Evolutionary conservation across 2,329 filamentous ascomycete genomes (phyloP).

Genomic region (Verticillium dahliae): DNA sequence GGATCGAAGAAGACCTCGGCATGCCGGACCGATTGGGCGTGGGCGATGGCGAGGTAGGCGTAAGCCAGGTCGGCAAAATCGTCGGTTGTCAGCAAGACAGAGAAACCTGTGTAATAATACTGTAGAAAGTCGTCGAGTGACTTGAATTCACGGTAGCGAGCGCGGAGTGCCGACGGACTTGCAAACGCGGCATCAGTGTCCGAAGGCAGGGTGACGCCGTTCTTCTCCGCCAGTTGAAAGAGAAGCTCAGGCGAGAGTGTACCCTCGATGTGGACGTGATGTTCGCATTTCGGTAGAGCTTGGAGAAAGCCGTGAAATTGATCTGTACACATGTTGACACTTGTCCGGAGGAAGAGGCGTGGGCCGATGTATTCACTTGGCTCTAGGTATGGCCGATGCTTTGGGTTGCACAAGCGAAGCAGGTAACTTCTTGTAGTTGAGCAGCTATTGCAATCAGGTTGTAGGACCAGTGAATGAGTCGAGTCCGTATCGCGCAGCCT

Average conservation of each 20-base stretch:
- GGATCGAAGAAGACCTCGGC: conserved; percentile 79
- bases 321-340: conserved; percentile 42
- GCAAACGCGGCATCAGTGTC: conserved; percentile 53
- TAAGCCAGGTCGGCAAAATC: conserved; percentile 70
- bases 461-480: too few relatives aligned
- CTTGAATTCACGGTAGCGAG: conserved; percentile 61
- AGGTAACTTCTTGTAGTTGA: too few relatives aligned
- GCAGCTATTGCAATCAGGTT: too few relatives aligned
- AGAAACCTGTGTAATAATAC: conserved; percentile 75
- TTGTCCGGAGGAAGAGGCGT: too few relatives aligned
- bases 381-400: not conserved
- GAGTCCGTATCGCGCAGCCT: too few relatives aligned
- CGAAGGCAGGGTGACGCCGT: conserved; percentile 54
- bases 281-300: conserved; percentile 71
- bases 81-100: conserved; percentile 53
- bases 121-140: conserved; percentile 71
- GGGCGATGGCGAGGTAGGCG: conserved; percentile 62
- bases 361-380: not conserved
- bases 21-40: conserved; percentile 60
- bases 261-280: conserved; percentile 76
- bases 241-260: conserved; percentile 64
- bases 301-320: conserved; percentile 53
- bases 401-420: too few relatives aligned
- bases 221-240: conserved; percentile 61
- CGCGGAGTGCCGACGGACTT: conserved; percentile 50